These are phyloP conservation scores for Komagataella kurtzmanii DNA, from an alignment of 805 yeast species.

Conservation along the genomic window DNA sequence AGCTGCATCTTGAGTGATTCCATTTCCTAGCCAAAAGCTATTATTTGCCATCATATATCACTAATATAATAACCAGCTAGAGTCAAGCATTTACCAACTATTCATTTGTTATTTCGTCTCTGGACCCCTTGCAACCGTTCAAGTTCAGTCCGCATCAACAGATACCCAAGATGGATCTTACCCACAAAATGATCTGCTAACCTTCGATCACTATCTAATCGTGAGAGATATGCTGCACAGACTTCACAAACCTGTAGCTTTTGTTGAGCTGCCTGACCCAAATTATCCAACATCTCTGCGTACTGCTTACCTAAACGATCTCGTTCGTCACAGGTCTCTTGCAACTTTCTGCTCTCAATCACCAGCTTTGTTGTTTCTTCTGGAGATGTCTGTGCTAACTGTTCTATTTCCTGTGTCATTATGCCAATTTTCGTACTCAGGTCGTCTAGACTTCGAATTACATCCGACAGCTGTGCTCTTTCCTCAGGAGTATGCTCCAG, in stretches of 20 bases:
- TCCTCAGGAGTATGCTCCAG: conserved; percentile 63
- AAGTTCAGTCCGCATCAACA: conserved; percentile 40
- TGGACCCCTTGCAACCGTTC: conserved; percentile 28
- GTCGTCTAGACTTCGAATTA: conserved; percentile 38
- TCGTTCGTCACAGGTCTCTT: conserved; percentile 32
- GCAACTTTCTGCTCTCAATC: conserved; percentile 31
- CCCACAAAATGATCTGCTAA: conserved; percentile 86
- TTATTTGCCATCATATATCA: neutral
- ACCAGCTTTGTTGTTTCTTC: conserved; percentile 35
- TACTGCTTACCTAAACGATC: conserved; percentile 41
- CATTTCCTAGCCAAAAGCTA: neutral
- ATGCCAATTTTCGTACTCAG: conserved; percentile 52
- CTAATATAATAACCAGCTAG: neutral
- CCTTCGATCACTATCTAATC: conserved; percentile 78
- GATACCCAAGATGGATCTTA: conserved; percentile 74
- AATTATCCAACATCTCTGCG: conserved; percentile 48
- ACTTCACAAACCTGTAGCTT: conserved; percentile 80
- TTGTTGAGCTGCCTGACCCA: conserved; percentile 81
- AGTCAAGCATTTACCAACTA: neutral
- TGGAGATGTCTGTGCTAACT: conserved; percentile 25
- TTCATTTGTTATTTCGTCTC: conserved; percentile 5
- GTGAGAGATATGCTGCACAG: conserved; percentile 81
- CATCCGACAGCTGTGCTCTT: conserved; percentile 11
- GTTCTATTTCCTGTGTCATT: conserved; percentile 51
- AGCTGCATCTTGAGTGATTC: neutral